These are phyloP conservation scores for Rutidosis leptorrhynchoides DNA, from an alignment of 129 eudicot species.

Conservation along the genomic window DNA sequence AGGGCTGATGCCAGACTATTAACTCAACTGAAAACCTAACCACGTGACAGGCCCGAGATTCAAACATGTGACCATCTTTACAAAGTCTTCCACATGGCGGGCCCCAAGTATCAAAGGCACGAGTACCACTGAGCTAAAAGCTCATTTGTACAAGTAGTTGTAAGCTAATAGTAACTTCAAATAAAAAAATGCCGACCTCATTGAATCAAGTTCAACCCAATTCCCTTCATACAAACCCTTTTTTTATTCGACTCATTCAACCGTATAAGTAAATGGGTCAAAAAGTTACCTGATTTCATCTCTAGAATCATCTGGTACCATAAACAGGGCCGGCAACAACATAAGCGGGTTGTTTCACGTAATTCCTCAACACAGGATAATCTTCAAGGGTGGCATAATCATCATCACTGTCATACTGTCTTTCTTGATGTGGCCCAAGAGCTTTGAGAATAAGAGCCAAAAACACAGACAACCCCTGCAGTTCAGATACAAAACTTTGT, in stretches of 20 bases:
- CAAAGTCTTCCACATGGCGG: no score
- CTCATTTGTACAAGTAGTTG: neutral
- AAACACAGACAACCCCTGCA: conserved; percentile 66
- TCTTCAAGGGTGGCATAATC: conserved; percentile 60
- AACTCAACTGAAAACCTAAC: no score
- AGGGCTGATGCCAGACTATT: no score
- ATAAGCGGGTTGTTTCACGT: conserved; percentile 60
- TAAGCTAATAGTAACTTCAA: neutral
- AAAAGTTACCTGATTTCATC: conserved; percentile 42
- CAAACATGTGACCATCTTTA: no score
- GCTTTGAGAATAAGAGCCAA: conserved; percentile 81
- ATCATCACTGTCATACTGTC: conserved; percentile 77
- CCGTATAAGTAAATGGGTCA: neutral
- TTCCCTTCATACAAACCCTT: neutral
- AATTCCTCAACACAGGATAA: conserved; percentile 72
- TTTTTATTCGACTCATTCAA: neutral
- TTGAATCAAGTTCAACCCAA: neutral
- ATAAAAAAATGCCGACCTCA: neutral
- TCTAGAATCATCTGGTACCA: conserved; percentile 56
- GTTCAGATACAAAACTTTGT: conserved; percentile 14
- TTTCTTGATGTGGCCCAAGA: conserved; percentile 67
- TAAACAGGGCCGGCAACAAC: conserved; percentile 54
- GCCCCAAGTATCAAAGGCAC: no score
- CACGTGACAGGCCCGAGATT: no score
- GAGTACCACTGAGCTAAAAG: no score